Evolutionary conservation across 2,329 filamentous ascomycete species (phyloP), one percentile per base, ranked within the genome.

Genomic region (Thielaviopsis cerberus): DNA sequence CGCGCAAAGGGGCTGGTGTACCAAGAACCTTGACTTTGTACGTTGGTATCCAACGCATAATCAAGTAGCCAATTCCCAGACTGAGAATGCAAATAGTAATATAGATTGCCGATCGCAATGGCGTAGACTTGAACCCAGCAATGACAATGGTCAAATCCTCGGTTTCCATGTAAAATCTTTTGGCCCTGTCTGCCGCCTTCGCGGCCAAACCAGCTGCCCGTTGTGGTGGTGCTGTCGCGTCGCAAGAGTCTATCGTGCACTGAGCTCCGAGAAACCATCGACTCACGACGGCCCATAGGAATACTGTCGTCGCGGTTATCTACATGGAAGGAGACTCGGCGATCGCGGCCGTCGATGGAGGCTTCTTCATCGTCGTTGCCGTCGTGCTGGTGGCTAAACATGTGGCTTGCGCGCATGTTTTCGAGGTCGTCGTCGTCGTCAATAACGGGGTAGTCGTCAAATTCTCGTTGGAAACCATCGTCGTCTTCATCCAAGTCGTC

Each of bases 101-200:
- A 67, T 97, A 97, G 0, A 82, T 62, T 1, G 77, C 69, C 64
- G 82, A 85, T 1, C 92, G 88, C 15, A 81, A 61, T 3, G 71
- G 69, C 62, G 85, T 91, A 3, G 89, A 96, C 54, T 78, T 81
- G 69, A 97, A 98, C 0, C 92, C 92, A 24, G 91, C 88, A 66
- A 97, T 82, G 26, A 90, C 91, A 64, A 96, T 89, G 0, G 89
- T 96, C 62, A 98, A 74, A 68, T 98, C 92, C 69, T 98, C 92
- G 50, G 88, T 94, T 60, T 82, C 76, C 70, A 98, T 89, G 69
- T 96, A n/a, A 92, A 24, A 96, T 78, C 71, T 96, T 97, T 69
- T 98, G 92, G 65, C 79, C 94, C 26, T 30, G n/a, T 51, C 57
- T 54, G 17, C 50, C 51, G 5, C 54, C 51, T 22, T 79, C 75